A percentile compares a stretch with the other conserved stretches of the same genome.
Conservation (phyloP, 2,329 filamentous ascomycete genomes). For the Neonectria faginata region DNA sequence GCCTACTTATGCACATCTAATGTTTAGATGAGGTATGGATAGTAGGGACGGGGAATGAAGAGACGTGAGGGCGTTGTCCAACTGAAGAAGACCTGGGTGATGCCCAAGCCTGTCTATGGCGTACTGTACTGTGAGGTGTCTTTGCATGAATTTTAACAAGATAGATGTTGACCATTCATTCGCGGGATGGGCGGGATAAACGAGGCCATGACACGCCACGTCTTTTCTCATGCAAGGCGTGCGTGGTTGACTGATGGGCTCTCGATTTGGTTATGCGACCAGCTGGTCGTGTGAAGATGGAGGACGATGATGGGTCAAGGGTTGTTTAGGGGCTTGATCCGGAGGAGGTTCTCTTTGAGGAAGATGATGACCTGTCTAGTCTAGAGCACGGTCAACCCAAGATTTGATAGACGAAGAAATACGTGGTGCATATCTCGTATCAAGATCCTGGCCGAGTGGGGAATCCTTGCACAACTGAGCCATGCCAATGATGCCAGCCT, state of each 20-base stretch:
- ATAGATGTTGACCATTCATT: background rate
- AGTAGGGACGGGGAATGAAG: background rate
- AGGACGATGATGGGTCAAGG: background rate
- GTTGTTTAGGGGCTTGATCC: background rate
- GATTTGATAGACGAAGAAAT: too few relatives aligned
- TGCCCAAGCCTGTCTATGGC: constrained; percentile 2
- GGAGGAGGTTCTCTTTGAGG: background rate
- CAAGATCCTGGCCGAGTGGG: constrained; percentile 13
- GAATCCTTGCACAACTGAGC: constrained; percentile 18
- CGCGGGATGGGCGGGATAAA: constrained; percentile 4
- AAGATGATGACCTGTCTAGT: too few relatives aligned
- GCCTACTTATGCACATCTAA: background rate
- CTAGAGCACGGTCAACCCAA: too few relatives aligned
- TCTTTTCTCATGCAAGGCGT: constrained; percentile 10
- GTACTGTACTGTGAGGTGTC: background rate
- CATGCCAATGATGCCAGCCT: background rate
- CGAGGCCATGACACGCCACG: constrained; percentile 19
- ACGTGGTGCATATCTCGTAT: too few relatives aligned
- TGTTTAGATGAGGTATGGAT: background rate
- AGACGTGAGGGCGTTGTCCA: background rate
- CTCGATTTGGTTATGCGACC: constrained; percentile 8
- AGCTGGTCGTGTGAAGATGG: constrained; percentile 8
- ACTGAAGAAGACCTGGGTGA: constrained; percentile 6
- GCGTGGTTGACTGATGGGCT: background rate
- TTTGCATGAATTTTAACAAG: constrained; percentile 10